Conservation (phyloP, 495 filamentous ascomycete genomes). For the Tetracladium marchalianum region DNA sequence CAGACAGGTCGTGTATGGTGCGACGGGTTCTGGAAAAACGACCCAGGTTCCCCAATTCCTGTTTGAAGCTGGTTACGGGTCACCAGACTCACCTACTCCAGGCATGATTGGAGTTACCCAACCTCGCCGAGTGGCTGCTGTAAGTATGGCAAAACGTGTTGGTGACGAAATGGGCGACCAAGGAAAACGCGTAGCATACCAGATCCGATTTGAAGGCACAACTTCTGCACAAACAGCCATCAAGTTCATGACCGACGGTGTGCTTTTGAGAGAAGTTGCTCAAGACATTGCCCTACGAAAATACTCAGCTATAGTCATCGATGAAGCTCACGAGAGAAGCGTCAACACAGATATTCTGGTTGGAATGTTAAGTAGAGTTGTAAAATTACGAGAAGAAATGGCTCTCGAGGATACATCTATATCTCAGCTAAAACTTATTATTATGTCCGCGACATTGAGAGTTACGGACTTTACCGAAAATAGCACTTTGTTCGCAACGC, state of each 20-base stretch:
- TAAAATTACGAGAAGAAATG: slow-evolving; percentile 63
- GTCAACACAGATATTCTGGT: slow-evolving; percentile 97
- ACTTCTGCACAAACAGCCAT: slow-evolving; percentile 77
- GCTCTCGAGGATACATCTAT: slow-evolving; percentile 39
- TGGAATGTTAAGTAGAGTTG: slow-evolving; percentile 88
- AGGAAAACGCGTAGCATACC: slow-evolving; percentile 68
- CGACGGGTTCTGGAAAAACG: slow-evolving; percentile 94
- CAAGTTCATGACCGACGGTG: slow-evolving; percentile 99
- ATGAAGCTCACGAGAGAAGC: slow-evolving; percentile 96
- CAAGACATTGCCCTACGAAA: slow-evolving; percentile 86
- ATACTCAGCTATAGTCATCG: slow-evolving; percentile 89
- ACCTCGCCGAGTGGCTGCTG: slow-evolving; percentile 83
- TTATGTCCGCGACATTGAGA: slow-evolving; percentile 94
- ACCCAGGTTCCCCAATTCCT: slow-evolving; percentile 95
- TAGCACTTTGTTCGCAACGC: slow-evolving; percentile 60
- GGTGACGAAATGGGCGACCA: slow-evolving; percentile 68
- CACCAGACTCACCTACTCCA: slow-evolving; percentile 61
- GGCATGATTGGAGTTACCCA: slow-evolving; percentile 95
- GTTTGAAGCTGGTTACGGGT: slow-evolving; percentile 87
- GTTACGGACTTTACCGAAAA: slow-evolving; percentile 90
- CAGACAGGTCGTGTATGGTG: slow-evolving; percentile 69
- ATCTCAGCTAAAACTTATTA: slow-evolving; percentile 78
- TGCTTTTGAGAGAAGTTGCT: slow-evolving; percentile 82
- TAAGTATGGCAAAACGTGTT: slow-evolving; percentile 92
- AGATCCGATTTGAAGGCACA: slow-evolving; percentile 89